Conservation (phyloP, 1,139 yeast genomes). For the Meyerozyma guilliermondii region DNA sequence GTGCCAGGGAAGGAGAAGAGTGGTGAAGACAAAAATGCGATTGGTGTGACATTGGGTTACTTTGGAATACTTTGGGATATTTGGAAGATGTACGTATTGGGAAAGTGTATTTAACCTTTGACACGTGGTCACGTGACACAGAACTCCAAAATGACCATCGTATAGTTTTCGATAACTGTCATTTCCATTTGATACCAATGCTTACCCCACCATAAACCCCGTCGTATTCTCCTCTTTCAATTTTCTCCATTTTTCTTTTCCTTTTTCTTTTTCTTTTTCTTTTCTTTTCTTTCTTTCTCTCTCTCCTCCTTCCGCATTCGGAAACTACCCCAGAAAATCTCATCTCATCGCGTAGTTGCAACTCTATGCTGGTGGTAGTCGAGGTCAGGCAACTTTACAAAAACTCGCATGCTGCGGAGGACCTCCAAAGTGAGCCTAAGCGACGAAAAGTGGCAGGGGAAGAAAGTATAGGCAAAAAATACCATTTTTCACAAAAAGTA, state of each 20-base stretch:
- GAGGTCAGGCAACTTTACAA: background rate
- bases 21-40: too few species aligned
- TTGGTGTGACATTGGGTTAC: too few species aligned
- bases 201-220: background rate
- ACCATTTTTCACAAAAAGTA: background rate
- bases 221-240: background rate
- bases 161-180: background rate
- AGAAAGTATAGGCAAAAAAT: background rate
- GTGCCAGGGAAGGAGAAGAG: background rate
- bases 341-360: background rate
- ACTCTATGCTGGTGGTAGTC: background rate
- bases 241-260: background rate
- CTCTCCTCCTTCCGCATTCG: background rate
- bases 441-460: background rate
- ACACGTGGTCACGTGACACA: background rate
- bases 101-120: too few species aligned
- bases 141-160: too few species aligned
- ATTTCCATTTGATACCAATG: background rate
- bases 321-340: background rate
- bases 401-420: background rate
- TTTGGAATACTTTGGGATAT: too few species aligned
- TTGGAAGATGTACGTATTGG: too few species aligned
- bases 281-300: background rate
- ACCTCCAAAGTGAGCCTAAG: background rate
- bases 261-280: background rate